Base-by-base conservation (phyloP, 306 rosid genomes). In the Alnus rubra region DNA sequence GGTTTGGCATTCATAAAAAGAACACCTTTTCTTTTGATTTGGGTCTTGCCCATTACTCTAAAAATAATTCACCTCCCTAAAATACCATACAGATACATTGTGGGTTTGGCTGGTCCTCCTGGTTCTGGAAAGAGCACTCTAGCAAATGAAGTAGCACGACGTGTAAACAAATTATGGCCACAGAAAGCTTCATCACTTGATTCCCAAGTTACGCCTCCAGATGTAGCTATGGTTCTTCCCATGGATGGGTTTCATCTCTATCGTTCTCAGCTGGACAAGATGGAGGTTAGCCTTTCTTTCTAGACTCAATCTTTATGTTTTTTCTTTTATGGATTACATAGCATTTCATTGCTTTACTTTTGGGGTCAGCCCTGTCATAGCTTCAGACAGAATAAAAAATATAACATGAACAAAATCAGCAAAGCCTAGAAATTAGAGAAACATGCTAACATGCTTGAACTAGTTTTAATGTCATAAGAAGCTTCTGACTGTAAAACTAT, bases 201-300 rank as follows among this genome's bases (percentile, higher is more conserved):
- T 79, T 88, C 94, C 52, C 89, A 81, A 82, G 87, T 90, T 81
- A 78, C 81, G 69, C 87, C 87, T 80, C 79, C 86, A 30, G 87
- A 91, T 63, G 83, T 95, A 76, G 96, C 98, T 82, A 70, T 70
- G 2, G 89, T 88, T 82, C 47, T 95, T 81, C 96, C 98, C 67
- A 91, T 95, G 98, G 98, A 92, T 74, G 98, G 98, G 16, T 95
- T 92, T 84, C 97, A 92, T 87, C 94, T 90, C 73, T 92, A 95
- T 82, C 91, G 93, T 79, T 91, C 86, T 77, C 94, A 92, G 84
- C 90, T 95, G 75, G 98, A 91, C 86, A 91, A 89, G 42, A 90
- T 95, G 98, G 91, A 92, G 97, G 98, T 95, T 63, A 68, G 87
- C 31, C 60, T 50, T 74, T 50, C 56, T 85, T 80, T 35, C 71